A percentile compares a stretch with the other conserved stretches of the same genome.
Conservation (phyloP, 176 grass and related monocot genomes). For the Saccharum spontaneum region DNA sequence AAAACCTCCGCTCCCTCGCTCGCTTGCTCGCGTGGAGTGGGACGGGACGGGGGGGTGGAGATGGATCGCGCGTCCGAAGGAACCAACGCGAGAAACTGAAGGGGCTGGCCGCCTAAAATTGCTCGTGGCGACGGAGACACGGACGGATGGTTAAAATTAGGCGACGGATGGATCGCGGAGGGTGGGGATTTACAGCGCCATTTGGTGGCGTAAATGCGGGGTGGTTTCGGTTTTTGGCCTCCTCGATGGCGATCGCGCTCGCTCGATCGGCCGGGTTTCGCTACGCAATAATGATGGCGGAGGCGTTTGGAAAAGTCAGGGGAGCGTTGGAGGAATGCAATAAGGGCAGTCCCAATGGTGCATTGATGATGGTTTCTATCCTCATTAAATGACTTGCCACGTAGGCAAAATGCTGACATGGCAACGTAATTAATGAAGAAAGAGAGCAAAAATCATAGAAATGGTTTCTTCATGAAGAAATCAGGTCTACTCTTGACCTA, state of each 20-base stretch:
- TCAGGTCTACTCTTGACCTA: too few relatives aligned
- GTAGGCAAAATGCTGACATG: too few relatives aligned
- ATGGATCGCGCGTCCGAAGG: neutral
- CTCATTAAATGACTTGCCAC: too few relatives aligned
- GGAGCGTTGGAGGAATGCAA: neutral
- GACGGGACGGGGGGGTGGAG: neutral
- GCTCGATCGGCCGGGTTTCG: neutral
- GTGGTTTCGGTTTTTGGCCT: neutral
- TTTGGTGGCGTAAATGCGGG: slow-evolving; percentile 29
- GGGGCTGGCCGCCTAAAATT: slow-evolving; percentile 21
- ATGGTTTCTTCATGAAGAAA: too few relatives aligned
- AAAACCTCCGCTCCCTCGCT: slow-evolving; percentile 20
- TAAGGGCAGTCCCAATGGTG: too few relatives aligned
- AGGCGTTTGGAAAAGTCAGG: slow-evolving; percentile 27
- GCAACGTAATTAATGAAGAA: too few relatives aligned
- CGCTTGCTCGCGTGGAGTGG: neutral
- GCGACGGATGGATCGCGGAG: neutral
- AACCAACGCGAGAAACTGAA: neutral
- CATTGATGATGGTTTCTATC: too few relatives aligned
- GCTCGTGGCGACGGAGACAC: slow-evolving; percentile 18
- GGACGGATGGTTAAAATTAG: slow-evolving; percentile 42
- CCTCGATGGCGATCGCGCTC: neutral
- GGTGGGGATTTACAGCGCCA: neutral
- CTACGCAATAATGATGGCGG: slow-evolving; percentile 27
- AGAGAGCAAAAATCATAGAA: too few relatives aligned